Evolutionary conservation across 768 basidiomycete genomes (phyloP).

Genomic region (Pisolithus microcarpus): DNA sequence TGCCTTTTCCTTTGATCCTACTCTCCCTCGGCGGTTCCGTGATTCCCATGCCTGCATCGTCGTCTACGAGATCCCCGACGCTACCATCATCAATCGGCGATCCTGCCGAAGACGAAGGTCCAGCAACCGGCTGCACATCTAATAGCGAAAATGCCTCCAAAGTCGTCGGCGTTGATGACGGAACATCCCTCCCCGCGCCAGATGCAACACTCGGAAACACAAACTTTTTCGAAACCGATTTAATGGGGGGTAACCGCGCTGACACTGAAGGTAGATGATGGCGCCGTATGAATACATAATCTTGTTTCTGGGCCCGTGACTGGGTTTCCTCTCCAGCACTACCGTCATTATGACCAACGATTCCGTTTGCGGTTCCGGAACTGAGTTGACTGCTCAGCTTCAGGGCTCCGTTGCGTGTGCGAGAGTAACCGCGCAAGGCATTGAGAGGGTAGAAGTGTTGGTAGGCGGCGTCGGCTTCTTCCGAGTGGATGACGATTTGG

Average conservation of each 20-base stretch:
- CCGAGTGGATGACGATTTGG: conserved; percentile 68
- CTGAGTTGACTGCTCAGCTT: conserved; percentile 10
- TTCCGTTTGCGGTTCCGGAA: conserved; percentile 2
- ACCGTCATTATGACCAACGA: too few relatives aligned
- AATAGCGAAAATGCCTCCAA: too few relatives aligned
- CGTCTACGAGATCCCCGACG: conserved; percentile 4
- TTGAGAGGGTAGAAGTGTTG: conserved; percentile 63
- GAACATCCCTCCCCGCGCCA: neutral
- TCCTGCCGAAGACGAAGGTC: neutral
- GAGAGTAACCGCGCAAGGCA: conserved; percentile 25
- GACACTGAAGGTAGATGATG: conserved; percentile 35
- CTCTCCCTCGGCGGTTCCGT: conserved; percentile 2
- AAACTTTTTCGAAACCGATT: conserved; percentile 46
- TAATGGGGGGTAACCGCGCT: conserved; percentile 37
- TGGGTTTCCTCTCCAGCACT: too few relatives aligned
- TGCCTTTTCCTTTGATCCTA: conserved; percentile 18
- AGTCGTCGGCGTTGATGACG: too few relatives aligned
- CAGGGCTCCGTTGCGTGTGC: conserved; percentile 15
- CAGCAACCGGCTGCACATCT: neutral
- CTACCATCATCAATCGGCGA: neutral
- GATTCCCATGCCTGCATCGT: conserved; percentile 17
- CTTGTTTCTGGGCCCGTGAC: conserved; percentile 1
- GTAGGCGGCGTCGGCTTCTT: conserved; percentile 56
- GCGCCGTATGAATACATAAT: conserved; percentile 6
- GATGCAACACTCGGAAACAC: conserved; percentile 34